Conservation (phyloP, 2,329 filamentous ascomycete genomes). For the Hirsutella minnesotensis region DNA sequence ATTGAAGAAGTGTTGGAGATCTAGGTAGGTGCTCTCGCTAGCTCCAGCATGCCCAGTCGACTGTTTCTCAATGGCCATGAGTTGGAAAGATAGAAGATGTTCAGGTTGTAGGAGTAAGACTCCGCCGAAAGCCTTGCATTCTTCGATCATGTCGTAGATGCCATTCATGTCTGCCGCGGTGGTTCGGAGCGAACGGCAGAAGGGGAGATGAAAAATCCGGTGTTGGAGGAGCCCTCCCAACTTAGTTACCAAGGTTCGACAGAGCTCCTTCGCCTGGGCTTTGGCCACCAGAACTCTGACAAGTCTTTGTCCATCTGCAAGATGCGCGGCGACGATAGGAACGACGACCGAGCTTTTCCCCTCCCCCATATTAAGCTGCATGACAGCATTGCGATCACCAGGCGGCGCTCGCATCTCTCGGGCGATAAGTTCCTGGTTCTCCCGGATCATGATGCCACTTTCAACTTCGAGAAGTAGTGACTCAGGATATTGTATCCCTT, state of each 20-base stretch:
- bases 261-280: conserved; percentile 48
- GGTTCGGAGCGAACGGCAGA: conserved; percentile 36
- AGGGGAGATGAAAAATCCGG: conserved; percentile 44
- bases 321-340: conserved; percentile 43
- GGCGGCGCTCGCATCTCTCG: conserved; percentile 35
- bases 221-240: conserved; percentile 44
- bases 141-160: conserved; percentile 17
- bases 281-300: conserved; percentile 50
- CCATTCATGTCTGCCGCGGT: conserved; percentile 11
- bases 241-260: conserved; percentile 12
- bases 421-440: conserved; percentile 47
- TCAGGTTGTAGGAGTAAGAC: conserved; percentile 52
- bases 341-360: conserved; percentile 61
- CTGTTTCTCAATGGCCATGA: conserved; percentile 44
- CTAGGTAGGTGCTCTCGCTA: conserved; percentile 20
- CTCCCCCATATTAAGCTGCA: conserved; percentile 63
- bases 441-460: conserved; percentile 46
- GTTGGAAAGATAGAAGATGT: conserved; percentile 49
- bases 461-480: conserved; percentile 55
- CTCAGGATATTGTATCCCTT: conserved; percentile 48
- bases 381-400: conserved; percentile 25
- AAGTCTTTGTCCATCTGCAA: conserved; percentile 39
- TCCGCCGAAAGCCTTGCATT: conserved; percentile 38
- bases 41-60: conserved; percentile 13
- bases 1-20: neutral